Base-by-base conservation (phyloP, 2,329 filamentous ascomycete species). In the Magnaporthiopsis incrustans region DNA sequence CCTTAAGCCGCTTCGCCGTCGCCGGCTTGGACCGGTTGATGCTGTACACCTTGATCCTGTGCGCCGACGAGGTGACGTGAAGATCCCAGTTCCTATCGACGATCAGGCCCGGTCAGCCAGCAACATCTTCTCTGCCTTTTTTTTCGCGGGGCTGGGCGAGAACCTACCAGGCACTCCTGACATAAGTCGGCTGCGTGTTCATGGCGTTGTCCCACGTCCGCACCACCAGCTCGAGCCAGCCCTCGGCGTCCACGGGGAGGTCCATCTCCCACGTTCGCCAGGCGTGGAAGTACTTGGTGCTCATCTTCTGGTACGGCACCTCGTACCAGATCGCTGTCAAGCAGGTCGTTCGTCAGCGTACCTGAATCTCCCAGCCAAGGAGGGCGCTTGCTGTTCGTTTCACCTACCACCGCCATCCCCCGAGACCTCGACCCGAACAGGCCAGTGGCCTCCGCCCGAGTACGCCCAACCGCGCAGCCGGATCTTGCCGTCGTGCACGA, bases 201-300 rank as follows among this genome's bases (percentile, higher is more conserved):
- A 86, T 71, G 0, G 80, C 75, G 65, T 88, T 87, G 68, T 88
- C 85, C 84, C 85, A 87, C 68, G 81, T 85, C 5, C 85, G 76
- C 35, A 79, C 79, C 0, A 83, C 79, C 50, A 88, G 74, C 71
- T 88, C 85, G 26, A 85, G 71, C 85, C 85, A 87, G 0, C 85
- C 84, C 67, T 87, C 84, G 0, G 79, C 80, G 60, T 87, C 84
- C 65, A 84, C 84, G 0, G 88, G 87, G 0, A 90, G 69, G 1
- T 87, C 83, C 1, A 81, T 79, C 64, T 83, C 77, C 88, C 88
- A 91, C 0, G 79, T 80, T 15, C 88, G 76, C 88, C 88, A 91
- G 0, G 84, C 81, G 69, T 82, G 85, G 60, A 80, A 84, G 61
- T 84, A 81, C 73, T 90, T 91, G 67, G 78, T 79, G 3, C 81